Base-by-base conservation (phyloP, 1,284 basidiomycete genomes). In the Ustilago crameri region DNA sequence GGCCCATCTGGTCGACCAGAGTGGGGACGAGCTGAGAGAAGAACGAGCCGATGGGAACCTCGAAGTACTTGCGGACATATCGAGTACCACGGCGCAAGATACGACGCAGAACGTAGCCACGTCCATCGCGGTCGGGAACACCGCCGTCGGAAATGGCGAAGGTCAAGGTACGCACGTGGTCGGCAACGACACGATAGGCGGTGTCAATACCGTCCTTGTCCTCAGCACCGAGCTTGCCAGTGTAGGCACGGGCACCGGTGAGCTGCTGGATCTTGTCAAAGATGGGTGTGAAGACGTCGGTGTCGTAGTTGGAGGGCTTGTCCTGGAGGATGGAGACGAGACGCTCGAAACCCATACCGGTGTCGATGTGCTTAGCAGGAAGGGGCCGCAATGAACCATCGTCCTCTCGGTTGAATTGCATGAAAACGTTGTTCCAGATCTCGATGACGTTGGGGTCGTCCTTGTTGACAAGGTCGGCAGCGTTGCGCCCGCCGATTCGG, bases 351-450 rank as follows among this genome's bases (percentile, higher is more conserved):
- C 95, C 95, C 93, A 98, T 94, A 58, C 95, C 95, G 14, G 95
- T 98, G 84, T 98, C 95, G 72, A 98, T 91, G 81, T 98, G 95
- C 85, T 95, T 93, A 46, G 91, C 89, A 23, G 96, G 95, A 18
- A 98, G 88, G 1, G 89, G 73, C 60, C 89, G 90, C 17, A 98
- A 87, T 17, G 89, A 89, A 51, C 92, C 91, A 66, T 94, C 91
- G 40, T 90, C 88, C 85, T 98, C 95, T 40, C 95, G 91, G 85
- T 98, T 98, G 87, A 92, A 98, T 81, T 97, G 94, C 82, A 98
- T 98, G 85, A 98, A 98, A 59, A 98, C 95, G 84, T 96, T 96
- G 87, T 98, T 98, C 95, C 95, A 98, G 79, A 98, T 95, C 85
- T 98, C 96, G 64, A 98, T 88, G 5, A 98, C 95, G 76, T 95